A percentile compares a stretch with the other conserved stretches of the same genome.
These are phyloP conservation scores for Jacaranda copaia DNA, from an alignment of 257 asterid species.

Conservation along the genomic window DNA sequence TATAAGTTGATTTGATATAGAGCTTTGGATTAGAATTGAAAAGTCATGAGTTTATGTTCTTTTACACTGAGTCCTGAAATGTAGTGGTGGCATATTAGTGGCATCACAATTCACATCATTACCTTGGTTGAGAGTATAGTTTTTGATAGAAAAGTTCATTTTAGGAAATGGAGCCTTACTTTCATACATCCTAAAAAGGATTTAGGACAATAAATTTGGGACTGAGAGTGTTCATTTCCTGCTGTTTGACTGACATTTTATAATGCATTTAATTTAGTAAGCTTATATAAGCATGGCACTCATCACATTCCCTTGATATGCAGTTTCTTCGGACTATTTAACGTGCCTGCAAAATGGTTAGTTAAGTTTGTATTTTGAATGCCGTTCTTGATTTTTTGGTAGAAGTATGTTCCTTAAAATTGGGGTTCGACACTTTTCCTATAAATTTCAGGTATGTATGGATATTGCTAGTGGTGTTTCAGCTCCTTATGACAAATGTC, in stretches of 20 bases:
- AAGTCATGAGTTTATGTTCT: background rate
- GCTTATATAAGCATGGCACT: conserved; percentile 34
- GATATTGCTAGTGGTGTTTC: conserved; percentile 86
- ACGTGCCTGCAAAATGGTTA: conserved; percentile 93
- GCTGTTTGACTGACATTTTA: conserved; percentile 22
- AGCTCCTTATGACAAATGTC: conserved; percentile 85
- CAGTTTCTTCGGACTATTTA: conserved; percentile 96
- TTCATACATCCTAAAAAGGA: background rate
- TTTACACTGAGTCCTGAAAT: background rate
- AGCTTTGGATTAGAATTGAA: background rate
- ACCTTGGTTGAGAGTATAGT: background rate
- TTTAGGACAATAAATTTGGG: background rate
- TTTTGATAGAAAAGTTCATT: background rate
- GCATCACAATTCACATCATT: background rate
- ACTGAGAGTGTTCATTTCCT: background rate
- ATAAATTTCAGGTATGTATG: conserved; percentile 68
- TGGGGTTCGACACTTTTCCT: conserved; percentile 13
- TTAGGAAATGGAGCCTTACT: background rate
- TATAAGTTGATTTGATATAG: conserved; percentile 6
- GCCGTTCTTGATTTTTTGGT: conserved; percentile 26
- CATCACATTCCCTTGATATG: conserved; percentile 42
- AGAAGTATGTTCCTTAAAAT: conserved; percentile 24
- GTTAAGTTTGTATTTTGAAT: conserved; percentile 31
- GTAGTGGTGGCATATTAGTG: background rate
- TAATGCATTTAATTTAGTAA: conserved; percentile 6